phyloP scores from a whole-genome alignment of 352 stramenopile genomes.

The Paralagenidium karlingii region DNA sequence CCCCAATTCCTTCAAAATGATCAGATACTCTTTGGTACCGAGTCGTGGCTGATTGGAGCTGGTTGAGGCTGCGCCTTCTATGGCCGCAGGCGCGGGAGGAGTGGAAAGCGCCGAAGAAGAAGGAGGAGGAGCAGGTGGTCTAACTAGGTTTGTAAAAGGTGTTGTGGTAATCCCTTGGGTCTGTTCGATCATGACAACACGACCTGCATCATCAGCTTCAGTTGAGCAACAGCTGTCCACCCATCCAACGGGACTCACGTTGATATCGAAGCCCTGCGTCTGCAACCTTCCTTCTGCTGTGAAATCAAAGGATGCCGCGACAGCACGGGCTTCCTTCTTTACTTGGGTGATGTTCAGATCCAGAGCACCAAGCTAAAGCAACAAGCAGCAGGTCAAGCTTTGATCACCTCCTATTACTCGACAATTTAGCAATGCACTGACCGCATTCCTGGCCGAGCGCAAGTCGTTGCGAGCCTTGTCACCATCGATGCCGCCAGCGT shows the following conservation, averaged over 20 bases:
- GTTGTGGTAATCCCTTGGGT: conserved; percentile 58
- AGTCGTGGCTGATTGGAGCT: conserved; percentile 11
- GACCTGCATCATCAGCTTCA: no score
- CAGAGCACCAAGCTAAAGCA: conserved; percentile 15
- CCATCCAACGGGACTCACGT: conserved; percentile 43
- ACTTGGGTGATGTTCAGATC: conserved; percentile 54
- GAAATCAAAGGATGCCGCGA: conserved; percentile 72
- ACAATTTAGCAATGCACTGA: background rate
- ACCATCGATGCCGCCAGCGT: conserved; percentile 1
- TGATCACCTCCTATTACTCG: background rate
- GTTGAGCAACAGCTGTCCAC: no score
- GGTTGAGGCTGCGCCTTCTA: no score
- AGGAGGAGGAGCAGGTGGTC: no score
- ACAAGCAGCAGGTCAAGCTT: background rate
- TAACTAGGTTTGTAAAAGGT: no score
- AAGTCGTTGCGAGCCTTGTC: conserved; percentile 5
- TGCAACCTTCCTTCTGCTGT: conserved; percentile 57
- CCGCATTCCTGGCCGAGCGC: conserved; percentile 19
- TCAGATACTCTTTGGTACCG: conserved; percentile 49
- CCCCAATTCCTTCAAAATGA: conserved; percentile 58
- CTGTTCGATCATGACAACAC: conserved; percentile 11
- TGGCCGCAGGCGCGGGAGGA: no score
- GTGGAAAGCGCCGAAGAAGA: background rate
- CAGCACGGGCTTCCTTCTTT: conserved; percentile 36
- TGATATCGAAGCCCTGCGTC: conserved; percentile 79